Percentiles rank a stretch among this genome's conserved stretches.
Conservation (phyloP, 2,329 filamentous ascomycete genomes). For the Lachnellula willkommii region DNA sequence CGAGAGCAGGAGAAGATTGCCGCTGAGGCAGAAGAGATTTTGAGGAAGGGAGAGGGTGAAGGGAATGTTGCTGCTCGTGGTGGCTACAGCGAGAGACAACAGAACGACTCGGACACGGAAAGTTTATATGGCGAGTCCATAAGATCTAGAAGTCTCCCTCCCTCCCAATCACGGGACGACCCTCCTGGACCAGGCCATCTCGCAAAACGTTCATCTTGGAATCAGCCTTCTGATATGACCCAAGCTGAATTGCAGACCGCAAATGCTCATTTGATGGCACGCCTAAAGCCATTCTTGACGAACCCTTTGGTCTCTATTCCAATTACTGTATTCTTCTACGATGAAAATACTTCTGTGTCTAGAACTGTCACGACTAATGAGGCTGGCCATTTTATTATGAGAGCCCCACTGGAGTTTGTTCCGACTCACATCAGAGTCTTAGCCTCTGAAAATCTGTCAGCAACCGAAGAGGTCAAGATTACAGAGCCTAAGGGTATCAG, state of each 20-base stretch:
- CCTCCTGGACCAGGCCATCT: constrained; percentile 33
- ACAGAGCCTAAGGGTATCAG: constrained; percentile 78
- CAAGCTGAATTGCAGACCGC: constrained; percentile 71
- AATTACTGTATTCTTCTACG: constrained; percentile 93
- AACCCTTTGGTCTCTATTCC: constrained; percentile 71
- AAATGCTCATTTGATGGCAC: constrained; percentile 81
- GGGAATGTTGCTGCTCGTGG: constrained; percentile 65
- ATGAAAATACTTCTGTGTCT: constrained; percentile 74
- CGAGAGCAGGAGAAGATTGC: constrained; percentile 62
- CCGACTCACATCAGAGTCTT: constrained; percentile 86
- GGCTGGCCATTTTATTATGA: constrained; percentile 77
- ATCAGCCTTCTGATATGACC: constrained; percentile 54
- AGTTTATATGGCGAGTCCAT: constrained; percentile 24
- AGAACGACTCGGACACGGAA: constrained; percentile 38
- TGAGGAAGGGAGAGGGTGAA: constrained; percentile 65
- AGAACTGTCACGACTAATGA: constrained; percentile 81
- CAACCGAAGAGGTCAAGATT: constrained; percentile 70
- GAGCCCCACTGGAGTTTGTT: constrained; percentile 79
- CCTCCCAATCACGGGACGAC: constrained; percentile 23
- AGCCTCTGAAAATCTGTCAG: constrained; percentile 78
- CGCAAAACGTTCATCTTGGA: constrained; percentile 39
- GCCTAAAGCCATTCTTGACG: constrained; percentile 84
- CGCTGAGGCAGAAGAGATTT: constrained; percentile 70
- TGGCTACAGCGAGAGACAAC: constrained; percentile 64
- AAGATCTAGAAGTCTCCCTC: constrained; percentile 13